Conservation (phyloP, 139 green algal species). For the Bryopsis sp. region DNA sequence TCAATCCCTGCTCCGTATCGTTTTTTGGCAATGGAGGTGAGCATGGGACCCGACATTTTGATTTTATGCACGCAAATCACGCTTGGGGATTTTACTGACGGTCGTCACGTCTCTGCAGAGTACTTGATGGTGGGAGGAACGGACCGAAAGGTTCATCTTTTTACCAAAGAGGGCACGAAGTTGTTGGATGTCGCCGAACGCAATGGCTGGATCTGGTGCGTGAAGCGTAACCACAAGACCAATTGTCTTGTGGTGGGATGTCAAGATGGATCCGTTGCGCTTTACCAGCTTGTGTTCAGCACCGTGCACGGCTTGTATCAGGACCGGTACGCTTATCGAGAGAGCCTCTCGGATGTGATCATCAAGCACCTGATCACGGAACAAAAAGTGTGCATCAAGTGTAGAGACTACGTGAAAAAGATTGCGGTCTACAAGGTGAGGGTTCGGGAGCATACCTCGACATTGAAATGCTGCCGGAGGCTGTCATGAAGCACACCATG, state of each 20-base stretch:
- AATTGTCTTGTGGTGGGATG: constrained; percentile 66
- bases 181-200: constrained; percentile 47
- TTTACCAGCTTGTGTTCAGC: constrained; percentile 57
- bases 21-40: constrained; percentile 49
- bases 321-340: constrained; percentile 56
- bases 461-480: not conserved
- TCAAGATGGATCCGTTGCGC: constrained; percentile 56
- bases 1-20: no score
- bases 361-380: constrained; percentile 76
- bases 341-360: constrained; percentile 77
- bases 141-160: constrained; percentile 48
- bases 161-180: constrained; percentile 52
- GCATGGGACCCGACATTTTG: constrained; percentile 48
- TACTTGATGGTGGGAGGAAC: constrained; percentile 56
- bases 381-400: constrained; percentile 66
- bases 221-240: constrained; percentile 38
- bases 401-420: constrained; percentile 71
- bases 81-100: constrained; percentile 45
- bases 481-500: no score
- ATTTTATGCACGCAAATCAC: not conserved
- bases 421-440: constrained; percentile 73
- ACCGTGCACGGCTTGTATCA: constrained; percentile 68
- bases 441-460: no score
- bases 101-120: constrained; percentile 24
- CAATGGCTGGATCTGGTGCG: constrained; percentile 58